phyloP scores from a whole-genome alignment of 2,329 filamentous ascomycete species.

The Phyllosticta citriasiana region DNA sequence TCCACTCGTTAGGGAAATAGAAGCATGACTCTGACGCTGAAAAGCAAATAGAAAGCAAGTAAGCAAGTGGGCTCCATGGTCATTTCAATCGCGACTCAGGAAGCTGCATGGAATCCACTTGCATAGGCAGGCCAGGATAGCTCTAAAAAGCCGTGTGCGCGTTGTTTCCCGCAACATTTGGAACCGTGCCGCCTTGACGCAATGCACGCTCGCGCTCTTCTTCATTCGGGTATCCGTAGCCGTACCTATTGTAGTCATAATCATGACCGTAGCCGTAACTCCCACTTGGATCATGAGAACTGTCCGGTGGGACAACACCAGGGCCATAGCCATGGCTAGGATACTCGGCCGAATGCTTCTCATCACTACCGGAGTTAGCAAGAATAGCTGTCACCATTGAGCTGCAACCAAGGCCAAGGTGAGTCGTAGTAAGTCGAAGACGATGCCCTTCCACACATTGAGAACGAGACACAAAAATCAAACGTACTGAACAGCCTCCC shows the following conservation, averaged over 20 bases:
- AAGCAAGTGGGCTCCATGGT: too few relatives aligned
- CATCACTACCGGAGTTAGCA: background rate
- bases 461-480: constrained; percentile 8
- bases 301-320: too few relatives aligned
- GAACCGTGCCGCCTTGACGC: background rate
- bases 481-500: constrained; percentile 7
- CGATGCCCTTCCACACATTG: background rate
- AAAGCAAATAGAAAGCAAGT: too few relatives aligned
- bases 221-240: background rate
- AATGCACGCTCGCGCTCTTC: background rate
- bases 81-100: too few relatives aligned
- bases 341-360: background rate
- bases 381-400: background rate
- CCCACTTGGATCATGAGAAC: background rate
- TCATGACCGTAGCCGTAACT: background rate
- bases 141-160: background rate
- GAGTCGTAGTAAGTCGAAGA: background rate
- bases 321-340: background rate
- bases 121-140: too few relatives aligned
- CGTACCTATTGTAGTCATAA: background rate
- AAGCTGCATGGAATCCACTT: too few relatives aligned
- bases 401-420: background rate
- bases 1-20: too few relatives aligned
- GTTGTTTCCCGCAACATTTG: background rate
- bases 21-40: too few relatives aligned